Evolutionary conservation across 1,284 basidiomycete species (phyloP), one percentile per base, ranked within the genome.

Genomic region (Trametes sp.): DNA sequence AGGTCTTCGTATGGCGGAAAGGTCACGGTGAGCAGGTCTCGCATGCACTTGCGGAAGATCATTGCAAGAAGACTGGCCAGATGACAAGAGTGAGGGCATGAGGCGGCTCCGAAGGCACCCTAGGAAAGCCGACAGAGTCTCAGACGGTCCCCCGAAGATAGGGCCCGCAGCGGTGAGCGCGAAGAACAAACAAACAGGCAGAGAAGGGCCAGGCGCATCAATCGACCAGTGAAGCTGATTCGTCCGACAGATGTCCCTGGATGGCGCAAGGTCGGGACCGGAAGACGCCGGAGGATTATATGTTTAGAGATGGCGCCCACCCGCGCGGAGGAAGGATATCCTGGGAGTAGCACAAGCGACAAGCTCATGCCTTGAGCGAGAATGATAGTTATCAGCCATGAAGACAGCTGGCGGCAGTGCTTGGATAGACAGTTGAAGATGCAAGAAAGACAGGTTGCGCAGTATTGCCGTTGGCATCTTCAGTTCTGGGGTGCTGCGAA

Each of bases 11-110:
- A 54, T 60, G 35, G 58, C 52, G 36, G 19, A 23, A 31, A 26
- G 42, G 58, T 60, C 58, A 60, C 58, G 52, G 49, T 54, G 58
- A 60, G 45, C n/a, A 33, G 4, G 52, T 36, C 28, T 53, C 58
- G 58, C 52, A 60, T 49, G 58, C 23, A 54, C 45, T 14, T 16
- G 14, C 52, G 44, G 58, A 33, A 54, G 58, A 60, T 60, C 58
- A 54, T 60, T 54, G 58, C 23, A 29, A 54, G 58, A 60, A 60
- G 58, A 44, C 44, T 33, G 35, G 28, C 41, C 58, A 60, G 58
- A 60, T 60, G 58, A 60, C 58, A 42, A 33, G 44, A 31, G 23
- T 28, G 19, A 38, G 28, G 26, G 29, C 58, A 60, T 54, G 58
- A 54, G 51, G 58, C 58, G 44, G 16, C 26, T 28, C 46, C 52